These are phyloP conservation scores for Phytophthora constricta DNA, from an alignment of 352 stramenopile species.

Conservation along the genomic window DNA sequence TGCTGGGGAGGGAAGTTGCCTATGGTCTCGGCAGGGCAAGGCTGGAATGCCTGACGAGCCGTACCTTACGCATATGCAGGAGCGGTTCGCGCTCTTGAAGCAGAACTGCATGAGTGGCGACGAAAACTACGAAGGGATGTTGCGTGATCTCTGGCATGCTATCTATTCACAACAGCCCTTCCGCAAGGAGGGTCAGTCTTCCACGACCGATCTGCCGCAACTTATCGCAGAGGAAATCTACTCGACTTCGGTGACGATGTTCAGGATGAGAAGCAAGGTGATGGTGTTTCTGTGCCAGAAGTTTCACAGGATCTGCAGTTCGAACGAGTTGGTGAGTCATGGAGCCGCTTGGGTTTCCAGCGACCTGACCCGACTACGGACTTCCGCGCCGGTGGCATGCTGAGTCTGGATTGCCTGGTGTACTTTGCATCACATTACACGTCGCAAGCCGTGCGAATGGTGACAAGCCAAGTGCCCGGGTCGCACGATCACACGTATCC, in stretches of 20 bases:
- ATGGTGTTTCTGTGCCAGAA: constrained; percentile 2
- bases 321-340: constrained; percentile 76
- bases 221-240: constrained; percentile 35
- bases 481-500: constrained; percentile 86
- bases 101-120: constrained; percentile 74
- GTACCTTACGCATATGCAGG: constrained; percentile 69
- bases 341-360: constrained; percentile 86
- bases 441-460: constrained; percentile 74
- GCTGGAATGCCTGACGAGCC: constrained; percentile 57
- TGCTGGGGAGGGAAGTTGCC: constrained; percentile 29
- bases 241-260: constrained; percentile 29
- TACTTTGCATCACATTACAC: constrained; percentile 82
- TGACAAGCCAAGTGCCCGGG: constrained; percentile 76
- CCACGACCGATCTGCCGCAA: constrained; percentile 21
- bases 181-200: constrained; percentile 24
- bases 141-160: constrained; percentile 65
- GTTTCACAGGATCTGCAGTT: constrained; percentile 44
- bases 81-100: constrained; percentile 69
- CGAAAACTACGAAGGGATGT: constrained; percentile 63
- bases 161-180: constrained; percentile 70
- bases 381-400: constrained; percentile 81
- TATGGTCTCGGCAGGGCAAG: constrained; percentile 70
- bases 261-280: constrained; percentile 8
- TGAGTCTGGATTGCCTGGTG: constrained; percentile 82
- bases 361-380: constrained; percentile 86